phyloP scores from a whole-genome alignment of 148 eudicot genomes.

The Rhododendron henanense region DNA sequence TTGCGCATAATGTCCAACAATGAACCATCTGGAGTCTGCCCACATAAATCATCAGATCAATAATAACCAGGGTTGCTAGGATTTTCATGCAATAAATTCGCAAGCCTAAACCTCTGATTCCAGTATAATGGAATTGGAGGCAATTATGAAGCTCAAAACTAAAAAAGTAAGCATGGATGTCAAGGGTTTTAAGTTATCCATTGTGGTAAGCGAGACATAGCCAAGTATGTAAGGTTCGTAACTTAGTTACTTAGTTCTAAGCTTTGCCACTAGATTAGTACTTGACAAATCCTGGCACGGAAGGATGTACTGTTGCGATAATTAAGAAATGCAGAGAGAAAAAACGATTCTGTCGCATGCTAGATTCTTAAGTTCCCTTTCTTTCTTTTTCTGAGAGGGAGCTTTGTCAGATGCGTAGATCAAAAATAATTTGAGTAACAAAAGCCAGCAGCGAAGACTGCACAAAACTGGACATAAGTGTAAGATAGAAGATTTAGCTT shows the following conservation, averaged over 20 bases:
- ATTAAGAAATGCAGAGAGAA: conserved; percentile 4
- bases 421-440: neutral
- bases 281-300: neutral
- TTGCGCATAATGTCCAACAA: conserved; percentile 82
- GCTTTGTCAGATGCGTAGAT: neutral
- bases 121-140: neutral
- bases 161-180: neutral
- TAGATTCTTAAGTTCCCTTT: neutral
- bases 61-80: conserved; percentile 12
- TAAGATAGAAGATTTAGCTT: neutral
- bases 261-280: neutral
- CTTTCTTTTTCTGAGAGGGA: neutral
- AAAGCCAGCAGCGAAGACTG: conserved; percentile 12
- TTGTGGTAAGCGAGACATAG: neutral
- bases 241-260: neutral
- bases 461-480: neutral
- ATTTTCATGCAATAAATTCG: neutral
- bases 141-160: neutral
- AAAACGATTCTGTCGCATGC: neutral
- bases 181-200: neutral
- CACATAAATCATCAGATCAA: conserved; percentile 9
- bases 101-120: neutral
- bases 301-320: neutral
- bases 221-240: neutral
- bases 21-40: conserved; percentile 99